Conservation (phyloP, 2,329 filamentous ascomycete species). For the Trichophyton simii region DNA sequence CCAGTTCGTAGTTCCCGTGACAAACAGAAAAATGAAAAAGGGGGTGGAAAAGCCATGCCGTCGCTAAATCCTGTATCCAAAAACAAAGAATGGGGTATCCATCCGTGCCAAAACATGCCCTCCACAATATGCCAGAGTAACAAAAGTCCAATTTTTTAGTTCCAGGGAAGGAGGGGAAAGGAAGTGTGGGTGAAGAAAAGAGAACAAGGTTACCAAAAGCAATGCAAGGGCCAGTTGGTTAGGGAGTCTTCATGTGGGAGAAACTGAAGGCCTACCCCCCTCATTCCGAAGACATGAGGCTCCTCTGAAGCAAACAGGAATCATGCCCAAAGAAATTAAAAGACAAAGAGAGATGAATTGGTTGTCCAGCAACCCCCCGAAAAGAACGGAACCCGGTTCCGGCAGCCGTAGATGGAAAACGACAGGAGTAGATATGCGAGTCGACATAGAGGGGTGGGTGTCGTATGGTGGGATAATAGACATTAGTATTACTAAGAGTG, state of each 20-base stretch:
- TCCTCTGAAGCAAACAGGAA: neutral
- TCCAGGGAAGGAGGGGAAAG: neutral
- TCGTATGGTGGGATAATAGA: neutral
- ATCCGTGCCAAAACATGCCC: neutral
- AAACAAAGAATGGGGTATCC: constrained; percentile 1
- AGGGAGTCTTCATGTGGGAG: neutral
- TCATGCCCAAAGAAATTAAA: neutral
- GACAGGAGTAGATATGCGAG: neutral
- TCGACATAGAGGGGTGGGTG: neutral
- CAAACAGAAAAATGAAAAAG: neutral
- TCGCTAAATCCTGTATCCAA: neutral
- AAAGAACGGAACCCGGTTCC: neutral
- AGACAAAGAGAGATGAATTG: neutral
- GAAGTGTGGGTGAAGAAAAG: neutral
- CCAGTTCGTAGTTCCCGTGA: neutral
- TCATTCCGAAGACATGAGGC: neutral
- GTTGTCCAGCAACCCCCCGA: neutral
- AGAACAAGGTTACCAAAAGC: neutral
- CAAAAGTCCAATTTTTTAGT: neutral
- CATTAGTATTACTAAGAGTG: constrained; percentile 15
- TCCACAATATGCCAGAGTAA: neutral
- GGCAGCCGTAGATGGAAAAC: neutral
- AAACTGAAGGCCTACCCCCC: neutral
- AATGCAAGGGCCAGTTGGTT: neutral
- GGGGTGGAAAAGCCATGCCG: neutral